phyloP scores from a whole-genome alignment of 2,329 filamentous ascomycete genomes.

The Amauroascus verrucosus region DNA sequence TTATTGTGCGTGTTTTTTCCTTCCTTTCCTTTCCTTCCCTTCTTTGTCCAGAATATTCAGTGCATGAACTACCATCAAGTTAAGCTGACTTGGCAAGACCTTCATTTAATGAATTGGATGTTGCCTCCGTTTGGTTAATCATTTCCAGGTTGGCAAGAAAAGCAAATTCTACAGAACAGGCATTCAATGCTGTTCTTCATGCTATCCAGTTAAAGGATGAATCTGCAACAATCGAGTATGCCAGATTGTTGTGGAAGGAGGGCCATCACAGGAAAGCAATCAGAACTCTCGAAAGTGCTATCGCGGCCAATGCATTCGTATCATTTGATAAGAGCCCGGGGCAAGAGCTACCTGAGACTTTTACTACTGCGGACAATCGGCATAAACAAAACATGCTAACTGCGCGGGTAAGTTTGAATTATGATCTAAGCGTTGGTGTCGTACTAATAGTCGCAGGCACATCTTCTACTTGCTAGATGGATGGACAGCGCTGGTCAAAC shows the following conservation, averaged over 20 bases:
- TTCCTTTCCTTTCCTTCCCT: neutral
- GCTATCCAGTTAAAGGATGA: conserved; percentile 75
- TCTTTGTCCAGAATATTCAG: neutral
- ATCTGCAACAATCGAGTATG: conserved; percentile 87
- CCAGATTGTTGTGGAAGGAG: conserved; percentile 84
- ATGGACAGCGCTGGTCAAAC: conserved; percentile 91
- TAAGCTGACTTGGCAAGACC: conserved; percentile 24
- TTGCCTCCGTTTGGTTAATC: conserved; percentile 74
- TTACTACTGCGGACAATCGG: conserved; percentile 25
- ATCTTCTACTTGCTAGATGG: conserved; percentile 91
- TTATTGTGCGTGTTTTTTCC: conserved; percentile 38
- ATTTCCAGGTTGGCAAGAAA: conserved; percentile 82
- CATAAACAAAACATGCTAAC: conserved; percentile 44
- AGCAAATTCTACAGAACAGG: conserved; percentile 69
- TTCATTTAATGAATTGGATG: conserved; percentile 58
- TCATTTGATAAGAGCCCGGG: conserved; percentile 31
- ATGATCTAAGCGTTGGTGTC: neutral
- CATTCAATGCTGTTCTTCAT: conserved; percentile 87
- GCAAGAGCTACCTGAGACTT: conserved; percentile 30
- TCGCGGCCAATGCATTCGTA: conserved; percentile 67
- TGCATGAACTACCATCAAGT: neutral
- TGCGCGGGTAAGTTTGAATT: conserved; percentile 30
- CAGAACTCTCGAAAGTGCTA: conserved; percentile 76
- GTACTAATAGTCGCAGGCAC: conserved; percentile 45
- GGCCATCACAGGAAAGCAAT: conserved; percentile 92